Base-by-base conservation (phyloP, 2,329 filamentous ascomycete genomes). In the Aspergillus quadricinctus region DNA sequence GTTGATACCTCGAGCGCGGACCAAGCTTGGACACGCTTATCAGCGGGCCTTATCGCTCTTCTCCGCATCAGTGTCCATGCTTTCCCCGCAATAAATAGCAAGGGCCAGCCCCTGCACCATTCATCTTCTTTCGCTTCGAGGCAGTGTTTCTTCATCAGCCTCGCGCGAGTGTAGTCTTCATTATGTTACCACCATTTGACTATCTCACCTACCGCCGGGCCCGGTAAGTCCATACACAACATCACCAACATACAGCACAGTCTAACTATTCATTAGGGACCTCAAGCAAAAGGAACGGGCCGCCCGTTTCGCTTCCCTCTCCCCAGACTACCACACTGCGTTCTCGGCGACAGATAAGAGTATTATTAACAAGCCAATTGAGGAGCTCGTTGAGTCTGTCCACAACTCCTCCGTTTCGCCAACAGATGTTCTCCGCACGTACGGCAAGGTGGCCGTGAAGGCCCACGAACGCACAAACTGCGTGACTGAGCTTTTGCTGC, bases 381-480 rank as follows among this genome's bases (percentile, higher is more conserved):
- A 88, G 61, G 80, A 88, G 56, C 83, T 96, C 3, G 92, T 96
- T 5, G 76, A 86, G 59, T 84, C 88, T 76, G 88, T 96, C 3
- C 90, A 93, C 31, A 81, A 83, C n/a, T 82, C 86, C 48, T 75
- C 79, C 53, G 78, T 85, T 50, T 80, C 82, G 11, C 87, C 92
- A 0, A 71, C 87, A 25, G 86, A 91, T 59, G 83, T 97, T 49
- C 84, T 97, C n/a, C 85, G 81, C 57, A 86, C 91, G 10, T 97
- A 97, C 71, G 89, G 89, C 66, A 96, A 95, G 73, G 87, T 93
- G 21, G 89, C 92, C 0, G 71, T 96, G 52, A 88, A 86, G 67
- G 92, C 91, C 1, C 93, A 97, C 37, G 82, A 87, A 60, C 88
- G 88, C 75, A 96, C 92, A 2, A 97, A 97, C 72, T 95, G 90